Evolutionary conservation across 208 protist species (phyloP), one percentile per base, ranked within the genome.

Genomic region (Acanthamoeba castellanii): DNA sequence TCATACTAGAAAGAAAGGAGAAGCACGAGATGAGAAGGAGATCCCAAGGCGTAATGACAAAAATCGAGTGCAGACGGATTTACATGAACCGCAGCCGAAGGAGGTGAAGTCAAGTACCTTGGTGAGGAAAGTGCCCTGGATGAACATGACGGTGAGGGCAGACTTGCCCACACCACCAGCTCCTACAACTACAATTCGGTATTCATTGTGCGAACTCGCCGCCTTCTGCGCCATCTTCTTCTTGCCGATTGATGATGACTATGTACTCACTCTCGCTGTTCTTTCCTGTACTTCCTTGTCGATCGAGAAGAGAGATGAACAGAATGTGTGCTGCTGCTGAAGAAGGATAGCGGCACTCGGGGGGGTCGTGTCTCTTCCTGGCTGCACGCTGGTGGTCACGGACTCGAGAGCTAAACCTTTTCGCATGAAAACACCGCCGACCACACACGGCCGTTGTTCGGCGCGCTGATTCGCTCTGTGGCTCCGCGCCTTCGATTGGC

Each of bases 181-280:
- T 45, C 90, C 90, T 66, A 94, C 90, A 72, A 94, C 90, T 94
- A 94, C 90, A 94, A 94, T 94, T 85, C 90, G 34, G 72, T 85
- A 94, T 47, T 94, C 90, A 85, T 94, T 94, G 50, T 94, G 90
- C 42, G 85, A 92, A 37, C 85, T 74, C 59, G 85, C 85, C 47
- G 78, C 78, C 78, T 87, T 87, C 50, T 87, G 78, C 78, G 78
- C 78, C 78, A 87, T 87, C 78, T 42, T 50, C 20, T 14, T 82
- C 11, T 32, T n/a, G n/a, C n/a, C 34, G 42, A 82, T 82, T 70
- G 8, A 7, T 70, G n/a, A n/a, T n/a, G n/a, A n/a, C n/a, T n/a
- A n/a, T n/a, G n/a, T n/a, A n/a, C n/a, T n/a, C n/a, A n/a, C n/a
- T n/a, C n/a, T n/a, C n/a, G n/a, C n/a, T n/a, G n/a, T n/a, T 32